Conservation (phyloP, 1,284 basidiomycete species). For the Apiotrichum veenhuisii region DNA sequence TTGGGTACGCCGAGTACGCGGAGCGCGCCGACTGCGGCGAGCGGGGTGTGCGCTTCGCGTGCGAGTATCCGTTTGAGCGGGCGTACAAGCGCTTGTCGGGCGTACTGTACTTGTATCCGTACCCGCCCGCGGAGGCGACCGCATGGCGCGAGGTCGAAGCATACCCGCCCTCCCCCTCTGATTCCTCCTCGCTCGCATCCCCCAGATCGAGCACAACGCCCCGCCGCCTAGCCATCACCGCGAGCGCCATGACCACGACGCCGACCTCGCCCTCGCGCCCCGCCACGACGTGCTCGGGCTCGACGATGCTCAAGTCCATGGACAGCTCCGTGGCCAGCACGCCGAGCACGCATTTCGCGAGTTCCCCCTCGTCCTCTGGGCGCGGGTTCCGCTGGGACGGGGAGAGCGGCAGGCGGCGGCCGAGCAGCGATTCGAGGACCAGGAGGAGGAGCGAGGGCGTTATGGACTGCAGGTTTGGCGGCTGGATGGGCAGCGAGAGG, state of each 20-base stretch:
- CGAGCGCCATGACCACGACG: constrained; percentile 31
- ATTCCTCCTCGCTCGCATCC: constrained; percentile 2
- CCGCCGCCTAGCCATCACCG: constrained; percentile 26
- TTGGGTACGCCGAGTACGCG: not conserved
- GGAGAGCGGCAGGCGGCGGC: constrained; percentile 17
- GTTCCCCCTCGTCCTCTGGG: constrained; percentile 21
- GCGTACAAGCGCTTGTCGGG: too few relatives aligned
- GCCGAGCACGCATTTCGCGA: constrained; percentile 32
- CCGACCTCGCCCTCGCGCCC: constrained; percentile 25
- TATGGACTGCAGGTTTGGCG: constrained; percentile 17
- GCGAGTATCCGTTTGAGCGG: too few relatives aligned
- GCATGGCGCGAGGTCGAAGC: too few relatives aligned
- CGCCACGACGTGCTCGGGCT: constrained; percentile 19
- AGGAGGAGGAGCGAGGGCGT: constrained; percentile 33
- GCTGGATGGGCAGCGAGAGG: constrained; percentile 24
- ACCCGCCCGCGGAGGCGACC: too few relatives aligned
- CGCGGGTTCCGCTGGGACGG: constrained; percentile 14
- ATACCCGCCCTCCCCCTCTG: not conserved
- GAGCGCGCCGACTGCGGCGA: not conserved
- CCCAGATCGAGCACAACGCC: constrained; percentile 16
- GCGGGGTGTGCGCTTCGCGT: not conserved
- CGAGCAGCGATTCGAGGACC: constrained; percentile 24
- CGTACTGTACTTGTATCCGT: too few relatives aligned
- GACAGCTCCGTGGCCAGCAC: constrained; percentile 28
- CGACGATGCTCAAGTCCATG: constrained; percentile 28